A percentile compares a stretch with the other conserved stretches of the same genome.
phyloP scores from a whole-genome alignment of 306 rosid species.

The Medicago ruthenica region DNA sequence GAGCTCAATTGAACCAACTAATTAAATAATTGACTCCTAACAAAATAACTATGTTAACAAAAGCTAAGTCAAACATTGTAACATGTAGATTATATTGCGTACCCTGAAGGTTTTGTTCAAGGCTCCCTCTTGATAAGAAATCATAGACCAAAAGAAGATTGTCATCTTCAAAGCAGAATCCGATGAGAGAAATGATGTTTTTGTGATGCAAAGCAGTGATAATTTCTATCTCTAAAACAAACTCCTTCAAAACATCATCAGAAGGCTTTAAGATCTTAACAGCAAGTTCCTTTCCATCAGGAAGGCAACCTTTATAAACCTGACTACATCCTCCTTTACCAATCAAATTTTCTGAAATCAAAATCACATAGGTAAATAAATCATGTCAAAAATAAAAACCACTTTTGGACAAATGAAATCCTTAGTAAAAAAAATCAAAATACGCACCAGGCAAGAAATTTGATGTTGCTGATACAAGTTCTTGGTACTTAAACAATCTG shows the following conservation, averaged over 20 bases:
- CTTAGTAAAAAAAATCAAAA: conserved; percentile 21
- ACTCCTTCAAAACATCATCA: conserved; percentile 80
- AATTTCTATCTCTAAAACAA: conserved; percentile 86
- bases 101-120: conserved; percentile 95
- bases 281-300: conserved; percentile 87
- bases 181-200: conserved; percentile 86
- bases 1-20: too few species aligned
- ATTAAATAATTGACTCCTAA: too few species aligned
- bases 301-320: conserved; percentile 90
- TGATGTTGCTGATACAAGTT: conserved; percentile 79
- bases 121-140: conserved; percentile 93
- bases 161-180: conserved; percentile 85
- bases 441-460: conserved; percentile 75
- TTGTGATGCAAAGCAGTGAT: conserved; percentile 80
- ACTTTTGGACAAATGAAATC: conserved; percentile 8
- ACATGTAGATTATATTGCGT: conserved; percentile 7
- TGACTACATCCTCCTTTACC: conserved; percentile 94
- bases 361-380: neutral
- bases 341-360: conserved; percentile 75
- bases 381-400: conserved; percentile 14
- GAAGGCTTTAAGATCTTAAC: conserved; percentile 92
- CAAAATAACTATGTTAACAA: neutral
- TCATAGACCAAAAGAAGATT: conserved; percentile 93
- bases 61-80: neutral
- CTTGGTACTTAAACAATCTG: conserved; percentile 75